A percentile compares a stretch with the other conserved stretches of the same genome.
These are phyloP conservation scores for Malus domestica DNA, from an alignment of 306 rosid genomes.

Conservation along the genomic window DNA sequence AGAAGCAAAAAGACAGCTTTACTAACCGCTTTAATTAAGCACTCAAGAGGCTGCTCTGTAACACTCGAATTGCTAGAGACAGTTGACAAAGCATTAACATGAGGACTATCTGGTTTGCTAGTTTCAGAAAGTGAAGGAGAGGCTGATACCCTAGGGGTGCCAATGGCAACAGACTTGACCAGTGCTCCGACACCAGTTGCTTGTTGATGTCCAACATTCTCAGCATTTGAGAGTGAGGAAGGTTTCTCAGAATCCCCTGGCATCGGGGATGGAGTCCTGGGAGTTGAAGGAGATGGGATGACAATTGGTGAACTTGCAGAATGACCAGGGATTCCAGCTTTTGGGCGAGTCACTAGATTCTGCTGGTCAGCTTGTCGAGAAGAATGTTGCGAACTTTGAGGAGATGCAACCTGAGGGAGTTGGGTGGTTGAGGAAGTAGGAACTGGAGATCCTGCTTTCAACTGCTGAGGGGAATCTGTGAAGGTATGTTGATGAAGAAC, in stretches of 20 bases:
- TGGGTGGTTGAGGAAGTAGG: slow-evolving; percentile 70
- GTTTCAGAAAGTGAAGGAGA: slow-evolving; percentile 88
- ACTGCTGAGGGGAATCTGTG: slow-evolving; percentile 55
- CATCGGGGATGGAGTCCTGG: slow-evolving; percentile 72
- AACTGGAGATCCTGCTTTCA: slow-evolving; percentile 55
- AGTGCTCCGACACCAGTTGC: slow-evolving; percentile 37
- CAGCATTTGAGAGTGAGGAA: slow-evolving; percentile 55
- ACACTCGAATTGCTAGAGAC: slow-evolving; percentile 55
- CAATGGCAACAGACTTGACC: slow-evolving; percentile 79
- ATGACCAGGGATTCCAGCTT: slow-evolving; percentile 70
- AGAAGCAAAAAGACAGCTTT: slow-evolving; percentile 10
- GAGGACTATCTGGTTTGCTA: slow-evolving; percentile 53
- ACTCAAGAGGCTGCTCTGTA: slow-evolving; percentile 78
- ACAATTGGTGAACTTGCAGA: slow-evolving; percentile 71
- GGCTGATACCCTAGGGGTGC: slow-evolving; percentile 92
- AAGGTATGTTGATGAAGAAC: slow-evolving; percentile 53
- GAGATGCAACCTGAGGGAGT: slow-evolving; percentile 62
- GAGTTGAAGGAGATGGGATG: slow-evolving; percentile 81
- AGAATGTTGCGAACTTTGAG: slow-evolving; percentile 71
- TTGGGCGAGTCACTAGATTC: slow-evolving; percentile 43
- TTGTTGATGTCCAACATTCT: slow-evolving; percentile 62
- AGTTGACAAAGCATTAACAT: slow-evolving; percentile 43
- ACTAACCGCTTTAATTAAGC: slow-evolving; percentile 70
- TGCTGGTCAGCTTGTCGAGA: slow-evolving; percentile 85
- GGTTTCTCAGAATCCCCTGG: slow-evolving; percentile 74